phyloP scores from a whole-genome alignment of 2,329 filamentous ascomycete genomes.

The Fusarium albosuccineum region DNA sequence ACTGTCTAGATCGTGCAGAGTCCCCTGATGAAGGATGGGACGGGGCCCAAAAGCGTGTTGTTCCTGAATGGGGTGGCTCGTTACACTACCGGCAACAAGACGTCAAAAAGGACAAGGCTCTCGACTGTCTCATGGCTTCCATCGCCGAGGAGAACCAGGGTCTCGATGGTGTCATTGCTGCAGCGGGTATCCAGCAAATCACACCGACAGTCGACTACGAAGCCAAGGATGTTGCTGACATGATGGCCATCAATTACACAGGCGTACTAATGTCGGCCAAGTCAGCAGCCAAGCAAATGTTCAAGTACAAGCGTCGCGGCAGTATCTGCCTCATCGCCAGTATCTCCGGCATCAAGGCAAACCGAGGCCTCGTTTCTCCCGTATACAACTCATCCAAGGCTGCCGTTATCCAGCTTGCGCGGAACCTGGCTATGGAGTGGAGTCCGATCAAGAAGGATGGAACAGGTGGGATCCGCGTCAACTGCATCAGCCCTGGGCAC shows the following conservation, averaged over 20 bases:
- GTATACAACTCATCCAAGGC: conserved; percentile 78
- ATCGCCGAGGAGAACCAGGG: conserved; percentile 73
- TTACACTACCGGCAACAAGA: conserved; percentile 77
- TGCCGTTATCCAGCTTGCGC: conserved; percentile 71
- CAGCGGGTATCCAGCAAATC: conserved; percentile 77
- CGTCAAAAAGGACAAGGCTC: conserved; percentile 70
- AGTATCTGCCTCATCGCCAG: conserved; percentile 70
- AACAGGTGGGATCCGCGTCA: conserved; percentile 72
- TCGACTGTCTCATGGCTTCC: conserved; percentile 69
- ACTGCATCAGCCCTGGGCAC: conserved; percentile 77
- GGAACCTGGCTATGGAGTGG: conserved; percentile 75
- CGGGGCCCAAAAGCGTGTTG: conserved; percentile 70
- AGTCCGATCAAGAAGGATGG: conserved; percentile 57
- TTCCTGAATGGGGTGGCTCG: conserved; percentile 72
- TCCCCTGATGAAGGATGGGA: conserved; percentile 70
- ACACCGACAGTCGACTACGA: conserved; percentile 76
- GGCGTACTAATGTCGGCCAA: conserved; percentile 55
- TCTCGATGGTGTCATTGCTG: conserved; percentile 77
- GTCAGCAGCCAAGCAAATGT: conserved; percentile 69
- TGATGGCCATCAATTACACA: conserved; percentile 78
- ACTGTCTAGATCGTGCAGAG: conserved; percentile 67
- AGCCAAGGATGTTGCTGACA: conserved; percentile 67
- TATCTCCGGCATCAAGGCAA: conserved; percentile 66
- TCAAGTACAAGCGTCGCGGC: conserved; percentile 63
- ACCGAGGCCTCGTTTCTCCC: conserved; percentile 72